Conservation (phyloP, 148 eudicot species). For the Camellia sinensis region DNA sequence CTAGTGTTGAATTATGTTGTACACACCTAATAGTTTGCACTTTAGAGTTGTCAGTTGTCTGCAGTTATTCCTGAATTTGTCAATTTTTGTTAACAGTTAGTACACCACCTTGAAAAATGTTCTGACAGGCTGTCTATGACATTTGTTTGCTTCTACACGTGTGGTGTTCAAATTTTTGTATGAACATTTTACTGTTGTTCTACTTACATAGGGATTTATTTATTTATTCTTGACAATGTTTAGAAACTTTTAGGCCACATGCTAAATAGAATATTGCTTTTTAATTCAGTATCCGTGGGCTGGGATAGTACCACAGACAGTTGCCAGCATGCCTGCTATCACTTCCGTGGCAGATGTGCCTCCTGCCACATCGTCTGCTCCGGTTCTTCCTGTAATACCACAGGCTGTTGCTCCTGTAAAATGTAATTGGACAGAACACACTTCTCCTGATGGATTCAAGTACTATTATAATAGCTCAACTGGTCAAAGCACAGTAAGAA, state of each 20-base stretch:
- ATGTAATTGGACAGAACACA: slow-evolving; percentile 93
- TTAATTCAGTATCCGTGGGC: slow-evolving; percentile 61
- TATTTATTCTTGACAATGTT: not conserved
- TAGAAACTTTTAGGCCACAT: not conserved
- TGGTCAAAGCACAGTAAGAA: slow-evolving; percentile 87
- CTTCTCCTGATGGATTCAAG: slow-evolving; percentile 87
- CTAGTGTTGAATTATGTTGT: too few species aligned
- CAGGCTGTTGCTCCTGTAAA: slow-evolving; percentile 39
- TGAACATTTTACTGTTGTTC: too few species aligned
- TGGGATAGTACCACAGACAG: slow-evolving; percentile 44
- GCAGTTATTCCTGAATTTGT: too few species aligned
- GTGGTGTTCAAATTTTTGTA: too few species aligned
- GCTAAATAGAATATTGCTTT: not conserved
- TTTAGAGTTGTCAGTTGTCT: too few species aligned
- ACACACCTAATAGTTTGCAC: too few species aligned
- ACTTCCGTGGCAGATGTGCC: slow-evolving; percentile 39
- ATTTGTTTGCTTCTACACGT: too few species aligned
- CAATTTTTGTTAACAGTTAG: too few species aligned
- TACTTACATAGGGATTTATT: too few species aligned
- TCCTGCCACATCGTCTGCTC: slow-evolving; percentile 38
- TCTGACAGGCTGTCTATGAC: too few species aligned
- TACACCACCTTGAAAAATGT: too few species aligned
- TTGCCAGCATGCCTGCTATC: slow-evolving; percentile 29
- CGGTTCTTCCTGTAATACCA: slow-evolving; percentile 31
- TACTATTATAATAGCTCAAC: slow-evolving; percentile 82